Evolutionary conservation across 441 rosid genomes (phyloP), one percentile per base, ranked within the genome.

Genomic region (Adansonia rubrostipa): DNA sequence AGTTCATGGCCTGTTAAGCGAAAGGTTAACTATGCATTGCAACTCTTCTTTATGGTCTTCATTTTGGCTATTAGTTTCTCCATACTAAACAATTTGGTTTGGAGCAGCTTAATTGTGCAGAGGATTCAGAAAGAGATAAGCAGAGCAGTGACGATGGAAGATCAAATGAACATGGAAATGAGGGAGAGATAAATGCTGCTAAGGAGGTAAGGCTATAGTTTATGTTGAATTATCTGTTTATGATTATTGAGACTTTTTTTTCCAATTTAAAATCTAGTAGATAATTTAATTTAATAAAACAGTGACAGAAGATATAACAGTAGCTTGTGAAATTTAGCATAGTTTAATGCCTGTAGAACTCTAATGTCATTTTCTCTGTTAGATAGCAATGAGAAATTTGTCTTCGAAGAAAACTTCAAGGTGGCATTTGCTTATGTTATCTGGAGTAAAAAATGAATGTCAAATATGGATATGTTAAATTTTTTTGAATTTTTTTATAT

Each of bases 101-200:
- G 20, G 63, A 71, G 61, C 86, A 90, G 92, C 81, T 84, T 61
- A 78, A 77, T 6, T 79, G 73, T 78, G 81, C 70, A 56, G 84
- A 85, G 57, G 80, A 68, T 57, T 72, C 66, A 44, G 81, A 77
- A 76, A 75, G 64, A 20, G 47, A 60, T 4, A 33, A 69, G 10
- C 44, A 58, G 0, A 75, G 47, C 62, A 79, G 63, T 58, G 51
- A 66, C 62, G 68, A 45, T 40, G 64, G 36, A 65, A 76, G 6
- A 19, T 71, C 74, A 71, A 70, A 75, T 60, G 79, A 63, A 61
- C 53, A 24, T 56, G 47, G 71, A 9, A 50, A 13, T 71, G 79
- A 74, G 20, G 57, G 7, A 69, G 79, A 77, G 73, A 70, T 36
- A 24, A 28, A 44, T 50, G 20, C 51, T 62, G 57, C 57, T 63